Evolutionary conservation across 2,329 filamentous ascomycete species (phyloP), one percentile per base, ranked within the genome.

Genomic region (Emericellopsis cladophorae): DNA sequence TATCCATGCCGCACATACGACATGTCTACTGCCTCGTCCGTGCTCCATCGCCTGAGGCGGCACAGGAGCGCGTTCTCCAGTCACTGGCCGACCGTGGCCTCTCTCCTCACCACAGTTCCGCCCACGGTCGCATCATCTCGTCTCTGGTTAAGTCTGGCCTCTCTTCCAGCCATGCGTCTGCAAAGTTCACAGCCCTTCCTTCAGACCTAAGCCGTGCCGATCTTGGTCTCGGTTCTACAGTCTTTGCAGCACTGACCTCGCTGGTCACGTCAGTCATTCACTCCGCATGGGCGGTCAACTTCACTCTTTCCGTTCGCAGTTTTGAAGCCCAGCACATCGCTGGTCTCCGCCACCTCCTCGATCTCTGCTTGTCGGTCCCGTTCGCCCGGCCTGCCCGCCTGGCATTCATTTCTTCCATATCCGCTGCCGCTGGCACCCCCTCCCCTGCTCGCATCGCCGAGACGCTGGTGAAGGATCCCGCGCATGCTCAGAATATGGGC

Each of bases 1-100:
- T 75, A 4, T 65, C 72, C 1, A 64, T 72, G 23, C 67, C 72
- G 6, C 74, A 76, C 31, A 65, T 83, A n/a, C 61, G 61, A 24
- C 55, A 57, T 3, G 60, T 76, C 0, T 74, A 66, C 59, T 64
- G 62, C 40, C 58, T 73, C 8, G 67, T 71, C 7, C 62, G 70
- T 36, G 68, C 68, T 4, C 50, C 57, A 0, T 56, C 55, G 10
- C 48, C 57, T 3, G 47, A 60, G 0, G 49, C 54, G 1, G 57
- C 59, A 14, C 47, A 51, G 7, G 42, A 49, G 21, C 54, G 57
- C 26, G 56, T 60, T 6, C 40, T 52, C 11, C 48, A 51, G 7
- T 54, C 54, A 0, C 48, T 60, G 12, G 51, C 60, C 3, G 48
- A 50, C 4, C 50, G 58, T 8, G 56, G 65, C 14, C 49, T 65